Conservation (phyloP, 352 stramenopile species). For the Aphanomyces astaci region DNA sequence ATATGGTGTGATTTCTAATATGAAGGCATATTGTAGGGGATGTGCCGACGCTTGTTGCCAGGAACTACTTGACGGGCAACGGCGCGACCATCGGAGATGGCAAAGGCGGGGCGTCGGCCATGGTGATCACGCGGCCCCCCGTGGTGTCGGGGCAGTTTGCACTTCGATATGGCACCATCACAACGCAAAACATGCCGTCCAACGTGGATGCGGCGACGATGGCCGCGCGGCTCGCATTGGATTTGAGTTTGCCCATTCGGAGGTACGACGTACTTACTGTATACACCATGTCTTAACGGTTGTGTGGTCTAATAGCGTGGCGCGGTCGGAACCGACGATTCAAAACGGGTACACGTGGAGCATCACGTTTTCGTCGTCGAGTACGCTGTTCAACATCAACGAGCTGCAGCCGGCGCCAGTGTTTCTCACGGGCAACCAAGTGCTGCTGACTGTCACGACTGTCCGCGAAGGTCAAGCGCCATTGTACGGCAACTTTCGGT, state of each 20-base stretch:
- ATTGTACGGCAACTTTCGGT: conserved; percentile 56
- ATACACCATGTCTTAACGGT: neutral
- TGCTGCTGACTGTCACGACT: conserved; percentile 39
- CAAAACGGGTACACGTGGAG: conserved; percentile 63
- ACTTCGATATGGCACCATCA: conserved; percentile 41
- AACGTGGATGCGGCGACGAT: conserved; percentile 52
- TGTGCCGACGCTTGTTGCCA: conserved; percentile 38
- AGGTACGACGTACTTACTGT: neutral
- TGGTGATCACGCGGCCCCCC: conserved; percentile 53
- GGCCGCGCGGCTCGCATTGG: conserved; percentile 45
- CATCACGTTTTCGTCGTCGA: conserved; percentile 64
- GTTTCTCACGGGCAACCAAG: conserved; percentile 50
- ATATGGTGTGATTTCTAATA: neutral
- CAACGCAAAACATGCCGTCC: conserved; percentile 64
- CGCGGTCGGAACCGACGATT: conserved; percentile 30
- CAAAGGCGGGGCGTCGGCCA: conserved; percentile 30
- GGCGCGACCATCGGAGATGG: conserved; percentile 55
- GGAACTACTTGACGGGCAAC: conserved; percentile 44
- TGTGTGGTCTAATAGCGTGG: conserved; percentile 31
- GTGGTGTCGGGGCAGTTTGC: conserved; percentile 55
- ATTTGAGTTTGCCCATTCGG: conserved; percentile 49
- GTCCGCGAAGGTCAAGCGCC: conserved; percentile 50
- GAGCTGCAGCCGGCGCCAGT: conserved; percentile 43
- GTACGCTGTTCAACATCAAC: conserved; percentile 53
- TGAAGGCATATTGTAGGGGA: conserved; percentile 29